Evolutionary conservation across 768 basidiomycete genomes (phyloP).

Genomic region (Fibroporia radiculosa): DNA sequence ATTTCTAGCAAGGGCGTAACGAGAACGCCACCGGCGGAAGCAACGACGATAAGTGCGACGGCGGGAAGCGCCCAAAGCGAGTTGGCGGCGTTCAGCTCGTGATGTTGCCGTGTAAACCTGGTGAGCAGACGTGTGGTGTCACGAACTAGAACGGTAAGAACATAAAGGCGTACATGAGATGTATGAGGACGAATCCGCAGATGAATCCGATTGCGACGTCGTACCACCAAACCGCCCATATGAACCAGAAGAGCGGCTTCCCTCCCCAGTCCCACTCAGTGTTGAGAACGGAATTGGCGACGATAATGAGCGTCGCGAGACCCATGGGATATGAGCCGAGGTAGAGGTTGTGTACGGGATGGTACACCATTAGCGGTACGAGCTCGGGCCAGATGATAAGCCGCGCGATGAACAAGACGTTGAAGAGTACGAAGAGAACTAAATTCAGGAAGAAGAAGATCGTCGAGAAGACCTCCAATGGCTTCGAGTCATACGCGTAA

Average conservation of each 20-base stretch:
- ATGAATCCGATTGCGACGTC: conserved; percentile 47
- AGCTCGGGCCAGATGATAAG: conserved; percentile 48
- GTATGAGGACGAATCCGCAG: conserved; percentile 54
- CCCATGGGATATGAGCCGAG: conserved; percentile 51
- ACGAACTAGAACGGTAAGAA: neutral
- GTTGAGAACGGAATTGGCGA: conserved; percentile 39
- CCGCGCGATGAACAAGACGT: conserved; percentile 35
- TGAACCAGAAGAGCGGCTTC: conserved; percentile 38
- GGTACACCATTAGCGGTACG: conserved; percentile 39
- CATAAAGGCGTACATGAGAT: conserved; percentile 50
- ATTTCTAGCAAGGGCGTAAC: conserved; percentile 39
- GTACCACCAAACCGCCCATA: conserved; percentile 69
- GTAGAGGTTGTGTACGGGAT: conserved; percentile 44
- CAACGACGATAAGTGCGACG: conserved; percentile 63
- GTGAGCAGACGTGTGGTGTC: neutral
- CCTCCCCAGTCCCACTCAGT: conserved; percentile 42
- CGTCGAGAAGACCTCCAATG: conserved; percentile 36
- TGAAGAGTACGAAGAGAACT: conserved; percentile 44
- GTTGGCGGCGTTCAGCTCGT: conserved; percentile 49
- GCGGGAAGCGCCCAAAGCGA: conserved; percentile 70
- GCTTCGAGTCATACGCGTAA: conserved; percentile 34
- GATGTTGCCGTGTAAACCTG: conserved; percentile 54
- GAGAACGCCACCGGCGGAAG: conserved; percentile 58
- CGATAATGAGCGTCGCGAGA: conserved; percentile 47
- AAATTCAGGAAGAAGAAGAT: conserved; percentile 56